Base-by-base conservation (phyloP, 2,329 filamentous ascomycete species). In the Colletotrichum siamense region DNA sequence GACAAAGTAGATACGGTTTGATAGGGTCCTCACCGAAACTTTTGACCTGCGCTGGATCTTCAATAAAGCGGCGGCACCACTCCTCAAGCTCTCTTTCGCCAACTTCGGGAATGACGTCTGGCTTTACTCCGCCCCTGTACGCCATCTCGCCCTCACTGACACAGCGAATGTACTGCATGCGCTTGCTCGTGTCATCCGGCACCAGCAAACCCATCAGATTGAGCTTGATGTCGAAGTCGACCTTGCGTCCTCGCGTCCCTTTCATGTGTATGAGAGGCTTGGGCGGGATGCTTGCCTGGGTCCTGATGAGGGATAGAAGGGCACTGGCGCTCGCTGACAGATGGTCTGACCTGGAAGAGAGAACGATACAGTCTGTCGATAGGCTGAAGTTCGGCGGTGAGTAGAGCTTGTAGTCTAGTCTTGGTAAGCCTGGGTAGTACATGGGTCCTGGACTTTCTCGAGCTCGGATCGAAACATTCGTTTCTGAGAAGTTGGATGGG, bases 121-220 rank as follows among this genome's bases (percentile, higher is more conserved):
- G 86, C 67, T 87, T 86, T 34, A 78, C 80, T 36, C 87, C 87
- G 16, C 89, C 90, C 12, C 90, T 87, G 75, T 87, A 86, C 0
- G 89, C 90, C 69, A 88, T 73, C 83, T 92, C 90, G 49, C 86
- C 88, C 22, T 82, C 80, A 1, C 83, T 83, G 13, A 91, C 88
- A 73, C 89, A 88, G 26, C 89, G 88, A 61, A 91, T 84, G 81
- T 91, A 92, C 79, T 91, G 88, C 80, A 90, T 86, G 30, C 88
- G 86, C 44, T 84, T 79, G 28, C 80, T 81, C 9, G 85, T 81
- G 70, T 88, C 85, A 4, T 89, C 87, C 0, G 89, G 86, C 3
- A 91, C 85, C 7, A 92, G 84, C 13, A 91, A 83, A 64, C 82
- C 85, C 88, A 92, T 89, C 22, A 91, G 83, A 80, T 92, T 92